Evolutionary conservation across 2,329 filamentous ascomycete species (phyloP).

Genomic region (Cladophialophora bantiana): DNA sequence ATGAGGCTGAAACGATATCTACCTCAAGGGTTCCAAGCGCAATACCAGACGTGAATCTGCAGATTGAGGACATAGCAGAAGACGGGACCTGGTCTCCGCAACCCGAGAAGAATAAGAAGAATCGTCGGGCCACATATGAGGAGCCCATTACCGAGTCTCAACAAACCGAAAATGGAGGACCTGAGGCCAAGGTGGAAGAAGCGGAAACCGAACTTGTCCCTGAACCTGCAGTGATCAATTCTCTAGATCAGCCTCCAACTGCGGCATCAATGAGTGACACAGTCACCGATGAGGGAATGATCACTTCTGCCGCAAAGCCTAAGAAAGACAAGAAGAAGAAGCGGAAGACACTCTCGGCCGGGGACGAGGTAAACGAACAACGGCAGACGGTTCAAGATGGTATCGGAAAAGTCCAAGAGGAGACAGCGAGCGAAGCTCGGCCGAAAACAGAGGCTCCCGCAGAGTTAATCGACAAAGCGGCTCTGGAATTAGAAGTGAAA

Average conservation of each 20-base stretch:
- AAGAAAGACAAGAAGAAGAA: constrained; percentile 50
- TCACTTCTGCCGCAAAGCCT: constrained; percentile 38
- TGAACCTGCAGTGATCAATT: background rate
- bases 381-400: constrained; percentile 14
- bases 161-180: background rate
- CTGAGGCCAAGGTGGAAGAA: background rate
- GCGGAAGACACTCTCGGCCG: constrained; percentile 35
- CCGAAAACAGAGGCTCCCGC: background rate
- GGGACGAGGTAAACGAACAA: background rate
- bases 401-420: constrained; percentile 36
- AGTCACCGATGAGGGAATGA: constrained; percentile 17
- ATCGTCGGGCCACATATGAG: constrained; percentile 3
- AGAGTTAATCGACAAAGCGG: background rate
- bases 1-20: background rate
- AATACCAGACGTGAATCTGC: background rate
- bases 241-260: background rate
- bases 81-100: background rate
- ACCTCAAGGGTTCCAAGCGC: background rate
- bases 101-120: constrained; percentile 38
- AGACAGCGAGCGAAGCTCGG: background rate
- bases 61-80: background rate
- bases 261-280: background rate
- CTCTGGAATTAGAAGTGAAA: background rate
- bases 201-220: background rate
- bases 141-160: background rate